phyloP scores from a whole-genome alignment of 805 yeast species.

The Candida wancherniae region DNA sequence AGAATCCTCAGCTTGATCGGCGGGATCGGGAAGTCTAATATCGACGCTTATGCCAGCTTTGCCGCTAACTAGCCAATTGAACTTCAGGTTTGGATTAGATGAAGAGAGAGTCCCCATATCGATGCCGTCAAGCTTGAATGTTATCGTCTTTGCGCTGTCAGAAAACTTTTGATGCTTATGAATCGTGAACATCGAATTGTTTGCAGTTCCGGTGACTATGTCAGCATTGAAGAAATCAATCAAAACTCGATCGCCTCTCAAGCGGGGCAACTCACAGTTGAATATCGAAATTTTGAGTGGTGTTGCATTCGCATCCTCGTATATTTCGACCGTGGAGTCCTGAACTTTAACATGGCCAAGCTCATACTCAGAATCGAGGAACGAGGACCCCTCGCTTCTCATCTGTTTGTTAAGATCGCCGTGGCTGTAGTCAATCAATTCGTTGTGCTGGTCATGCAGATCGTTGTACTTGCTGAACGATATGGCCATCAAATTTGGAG shows the following conservation, averaged over 20 bases:
- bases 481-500: slow-evolving; percentile 22
- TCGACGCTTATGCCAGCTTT: slow-evolving; percentile 63
- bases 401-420: slow-evolving; percentile 12
- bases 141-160: slow-evolving; percentile 23
- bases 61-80: slow-evolving; percentile 72
- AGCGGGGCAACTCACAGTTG: slow-evolving; percentile 58
- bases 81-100: slow-evolving; percentile 37
- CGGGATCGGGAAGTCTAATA: slow-evolving; percentile 55
- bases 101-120: slow-evolving; percentile 31
- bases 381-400: slow-evolving; percentile 1
- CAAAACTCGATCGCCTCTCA: slow-evolving; percentile 54
- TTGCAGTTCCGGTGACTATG: slow-evolving; percentile 68
- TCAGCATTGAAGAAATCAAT: slow-evolving; percentile 67
- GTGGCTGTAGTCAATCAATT: slow-evolving; percentile 21
- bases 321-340: slow-evolving; percentile 45
- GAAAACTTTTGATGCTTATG: slow-evolving; percentile 63
- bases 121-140: slow-evolving; percentile 40
- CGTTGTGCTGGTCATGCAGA: slow-evolving; percentile 29
- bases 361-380: slow-evolving; percentile 31
- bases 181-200: slow-evolving; percentile 69
- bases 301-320: slow-evolving; percentile 16
- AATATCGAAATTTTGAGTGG: slow-evolving; percentile 54
- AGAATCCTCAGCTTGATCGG: slow-evolving; percentile 23
- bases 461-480: slow-evolving; percentile 25
- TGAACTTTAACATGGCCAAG: slow-evolving; percentile 41